These are phyloP conservation scores for Planoprotostelium fungivorum DNA, from an alignment of 78 protist species.

Conservation along the genomic window DNA sequence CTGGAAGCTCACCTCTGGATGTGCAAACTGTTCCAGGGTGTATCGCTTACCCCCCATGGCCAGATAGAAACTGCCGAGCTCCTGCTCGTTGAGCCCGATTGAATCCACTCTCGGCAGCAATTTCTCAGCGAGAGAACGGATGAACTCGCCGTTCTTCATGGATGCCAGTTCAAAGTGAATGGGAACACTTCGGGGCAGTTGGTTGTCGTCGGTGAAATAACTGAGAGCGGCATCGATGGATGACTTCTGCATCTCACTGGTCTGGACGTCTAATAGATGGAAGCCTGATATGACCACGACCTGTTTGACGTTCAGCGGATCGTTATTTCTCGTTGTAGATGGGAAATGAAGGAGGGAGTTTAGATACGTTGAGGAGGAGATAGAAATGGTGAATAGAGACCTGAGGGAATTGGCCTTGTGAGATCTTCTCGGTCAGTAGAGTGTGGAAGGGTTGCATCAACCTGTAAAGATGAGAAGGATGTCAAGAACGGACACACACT, in stretches of 20 bases:
- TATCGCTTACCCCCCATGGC: constrained; percentile 28
- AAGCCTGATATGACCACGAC: neutral
- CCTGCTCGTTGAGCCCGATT: constrained; percentile 51
- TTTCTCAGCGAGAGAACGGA: neutral
- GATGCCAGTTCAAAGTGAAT: constrained; percentile 58
- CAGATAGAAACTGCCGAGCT: constrained; percentile 32
- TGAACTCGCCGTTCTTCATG: neutral
- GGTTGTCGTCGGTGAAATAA: neutral
- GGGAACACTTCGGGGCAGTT: constrained; percentile 9
- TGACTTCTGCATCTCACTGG: neutral
- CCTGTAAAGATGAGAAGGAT: too few relatives aligned
- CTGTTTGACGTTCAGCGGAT: too few relatives aligned
- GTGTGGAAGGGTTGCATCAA: neutral
- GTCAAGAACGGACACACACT: neutral
- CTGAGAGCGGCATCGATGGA: neutral
- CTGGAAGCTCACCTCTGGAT: constrained; percentile 21
- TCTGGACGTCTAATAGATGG: neutral
- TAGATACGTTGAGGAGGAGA: too few relatives aligned
- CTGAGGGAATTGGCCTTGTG: neutral
- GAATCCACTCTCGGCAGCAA: constrained; percentile 37
- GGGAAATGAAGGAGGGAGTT: too few relatives aligned
- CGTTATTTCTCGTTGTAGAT: too few relatives aligned
- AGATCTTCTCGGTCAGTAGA: neutral
- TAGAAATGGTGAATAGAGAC: neutral
- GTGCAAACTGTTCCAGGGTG: constrained; percentile 23